A percentile compares a stretch with the other conserved stretches of the same genome.
phyloP scores from a whole-genome alignment of 2,329 filamentous ascomycete species.

The Nigrospora sphaerica region DNA sequence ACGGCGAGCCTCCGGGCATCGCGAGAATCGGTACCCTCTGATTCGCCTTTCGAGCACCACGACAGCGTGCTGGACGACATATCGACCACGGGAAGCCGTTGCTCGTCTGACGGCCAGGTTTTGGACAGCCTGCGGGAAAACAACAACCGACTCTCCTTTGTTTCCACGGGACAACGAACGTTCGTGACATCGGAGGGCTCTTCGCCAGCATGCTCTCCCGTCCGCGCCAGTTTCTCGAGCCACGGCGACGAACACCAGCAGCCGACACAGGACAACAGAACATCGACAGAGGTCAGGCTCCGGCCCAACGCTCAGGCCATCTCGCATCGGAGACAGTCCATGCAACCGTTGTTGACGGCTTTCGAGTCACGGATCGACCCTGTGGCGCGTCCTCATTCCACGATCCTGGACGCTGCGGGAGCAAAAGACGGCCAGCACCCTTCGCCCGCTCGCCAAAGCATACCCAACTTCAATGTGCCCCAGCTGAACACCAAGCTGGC shows the following conservation, averaged over 20 bases:
- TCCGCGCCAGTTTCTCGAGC: conserved; percentile 41
- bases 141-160: conserved; percentile 46
- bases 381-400: conserved; percentile 18
- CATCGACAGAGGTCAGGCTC: conserved; percentile 28
- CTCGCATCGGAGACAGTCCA: conserved; percentile 41
- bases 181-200: conserved; percentile 51
- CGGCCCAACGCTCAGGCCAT: conserved; percentile 49
- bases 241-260: conserved; percentile 22
- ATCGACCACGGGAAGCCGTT: conserved; percentile 50
- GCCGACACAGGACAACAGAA: conserved; percentile 11
- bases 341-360: conserved; percentile 38
- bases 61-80: conserved; percentile 43
- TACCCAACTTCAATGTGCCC: conserved; percentile 49
- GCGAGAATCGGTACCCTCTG: too few relatives aligned
- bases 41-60: conserved; percentile 7
- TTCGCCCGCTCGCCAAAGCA: conserved; percentile 13
- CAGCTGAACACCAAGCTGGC: conserved; percentile 37
- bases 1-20: background rate
- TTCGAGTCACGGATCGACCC: conserved; percentile 29
- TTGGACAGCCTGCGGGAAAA: conserved; percentile 49
- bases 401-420: conserved; percentile 6
- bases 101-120: conserved; percentile 52
- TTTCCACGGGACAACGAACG: conserved; percentile 55
- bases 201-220: conserved; percentile 51
- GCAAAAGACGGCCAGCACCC: conserved; percentile 18